These are phyloP conservation scores for Bombardia bombarda DNA, from an alignment of 495 filamentous ascomycete genomes.

Conservation along the genomic window DNA sequence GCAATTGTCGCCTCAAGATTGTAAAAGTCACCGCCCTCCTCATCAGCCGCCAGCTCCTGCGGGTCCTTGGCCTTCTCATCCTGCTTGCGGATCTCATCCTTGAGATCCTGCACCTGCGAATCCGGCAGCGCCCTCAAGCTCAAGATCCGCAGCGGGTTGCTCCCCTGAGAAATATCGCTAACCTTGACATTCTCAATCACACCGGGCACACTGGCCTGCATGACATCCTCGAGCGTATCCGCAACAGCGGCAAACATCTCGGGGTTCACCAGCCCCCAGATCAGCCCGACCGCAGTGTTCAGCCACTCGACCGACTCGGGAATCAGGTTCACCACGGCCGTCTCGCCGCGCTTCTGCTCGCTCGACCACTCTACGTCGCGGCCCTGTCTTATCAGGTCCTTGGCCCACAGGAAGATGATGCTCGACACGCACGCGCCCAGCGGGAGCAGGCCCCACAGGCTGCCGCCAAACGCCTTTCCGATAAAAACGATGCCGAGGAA, in stretches of 20 bases:
- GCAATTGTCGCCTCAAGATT: slow-evolving; percentile 91
- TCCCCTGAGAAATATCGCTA: slow-evolving; percentile 92
- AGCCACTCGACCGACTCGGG: slow-evolving; percentile 91
- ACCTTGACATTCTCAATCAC: slow-evolving; percentile 91
- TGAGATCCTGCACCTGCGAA: slow-evolving; percentile 66
- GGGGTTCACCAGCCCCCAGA: slow-evolving; percentile 87
- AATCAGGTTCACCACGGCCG: slow-evolving; percentile 73
- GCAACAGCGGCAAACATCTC: slow-evolving; percentile 74
- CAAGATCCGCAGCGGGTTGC: slow-evolving; percentile 82
- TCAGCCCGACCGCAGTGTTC: slow-evolving; percentile 71
- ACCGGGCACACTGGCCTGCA: slow-evolving; percentile 87
- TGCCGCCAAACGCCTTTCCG: slow-evolving; percentile 71
- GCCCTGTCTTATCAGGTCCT: slow-evolving; percentile 73
- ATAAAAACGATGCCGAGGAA: slow-evolving; percentile 65
- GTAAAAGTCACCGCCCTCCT: slow-evolving; percentile 89
- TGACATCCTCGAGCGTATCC: slow-evolving; percentile 63
- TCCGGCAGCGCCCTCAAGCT: slow-evolving; percentile 85
- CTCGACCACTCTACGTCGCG: slow-evolving; percentile 81
- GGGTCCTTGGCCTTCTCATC: slow-evolving; percentile 77
- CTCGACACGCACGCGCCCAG: slow-evolving; percentile 59
- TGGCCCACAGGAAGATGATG: slow-evolving; percentile 81
- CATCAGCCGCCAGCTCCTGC: slow-evolving; percentile 78
- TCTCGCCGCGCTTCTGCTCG: slow-evolving; percentile 77
- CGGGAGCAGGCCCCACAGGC: slow-evolving; percentile 66
- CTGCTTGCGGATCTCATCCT: slow-evolving; percentile 65